Conservation (phyloP, 2,329 filamentous ascomycete species). For the Setomelanomma holmii region DNA sequence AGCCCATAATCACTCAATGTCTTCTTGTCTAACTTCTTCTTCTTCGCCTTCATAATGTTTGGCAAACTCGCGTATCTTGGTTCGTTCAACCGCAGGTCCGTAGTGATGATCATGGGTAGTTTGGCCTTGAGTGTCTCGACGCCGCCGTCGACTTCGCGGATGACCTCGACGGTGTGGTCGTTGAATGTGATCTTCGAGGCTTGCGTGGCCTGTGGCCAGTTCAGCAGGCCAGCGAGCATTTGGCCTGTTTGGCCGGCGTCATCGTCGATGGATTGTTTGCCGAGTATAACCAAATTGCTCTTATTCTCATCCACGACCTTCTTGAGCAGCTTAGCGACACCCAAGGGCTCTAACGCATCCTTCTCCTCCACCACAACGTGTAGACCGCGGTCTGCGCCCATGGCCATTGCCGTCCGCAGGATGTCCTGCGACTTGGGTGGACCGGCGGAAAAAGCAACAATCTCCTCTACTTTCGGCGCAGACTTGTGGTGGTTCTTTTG, state of each 20-base stretch:
- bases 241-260: conserved; percentile 95
- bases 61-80: conserved; percentile 93
- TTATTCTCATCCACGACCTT: conserved; percentile 82
- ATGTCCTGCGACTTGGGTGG: conserved; percentile 87
- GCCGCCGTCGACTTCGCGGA: conserved; percentile 92
- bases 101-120: conserved; percentile 93
- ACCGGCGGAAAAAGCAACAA: conserved; percentile 86
- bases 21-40: conserved; percentile 97
- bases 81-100: conserved; percentile 92
- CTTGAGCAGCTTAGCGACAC: conserved; percentile 87
- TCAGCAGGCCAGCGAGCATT: conserved; percentile 92
- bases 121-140: conserved; percentile 86
- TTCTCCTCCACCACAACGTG: conserved; percentile 68
- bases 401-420: conserved; percentile 95
- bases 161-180: conserved; percentile 75
- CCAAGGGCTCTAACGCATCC: conserved; percentile 85
- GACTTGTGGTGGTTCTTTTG: conserved; percentile 61
- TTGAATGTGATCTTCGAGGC: conserved; percentile 83
- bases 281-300: conserved; percentile 89
- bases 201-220: conserved; percentile 95
- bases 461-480: conserved; percentile 73
- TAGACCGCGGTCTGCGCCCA: conserved; percentile 93
- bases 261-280: conserved; percentile 98
- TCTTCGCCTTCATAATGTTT: conserved; percentile 99
- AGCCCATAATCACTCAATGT: conserved; percentile 78